These are phyloP conservation scores for Dactylonectria macrodidyma DNA, from an alignment of 2,329 filamentous ascomycete species.

Conservation along the genomic window DNA sequence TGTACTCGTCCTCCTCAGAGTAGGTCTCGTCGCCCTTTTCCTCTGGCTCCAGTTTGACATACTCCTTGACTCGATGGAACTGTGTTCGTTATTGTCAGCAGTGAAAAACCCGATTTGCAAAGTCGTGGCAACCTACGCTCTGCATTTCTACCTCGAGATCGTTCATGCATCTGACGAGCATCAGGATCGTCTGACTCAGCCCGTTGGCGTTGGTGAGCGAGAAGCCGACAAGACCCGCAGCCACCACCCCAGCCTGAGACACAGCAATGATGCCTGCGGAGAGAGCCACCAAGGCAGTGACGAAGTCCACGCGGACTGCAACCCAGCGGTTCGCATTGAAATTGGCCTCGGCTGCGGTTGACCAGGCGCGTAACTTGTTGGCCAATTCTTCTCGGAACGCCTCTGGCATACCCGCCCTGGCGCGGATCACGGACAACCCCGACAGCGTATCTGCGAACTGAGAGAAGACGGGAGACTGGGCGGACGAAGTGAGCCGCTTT, in stretches of 20 bases:
- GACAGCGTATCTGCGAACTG: slow-evolving; percentile 69
- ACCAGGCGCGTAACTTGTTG: slow-evolving; percentile 63
- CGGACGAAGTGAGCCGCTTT: slow-evolving; percentile 61
- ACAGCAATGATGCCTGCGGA: slow-evolving; percentile 68
- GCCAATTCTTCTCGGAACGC: slow-evolving; percentile 66
- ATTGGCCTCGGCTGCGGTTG: slow-evolving; percentile 63
- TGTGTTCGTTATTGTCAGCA: slow-evolving; percentile 43
- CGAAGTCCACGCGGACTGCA: slow-evolving; percentile 67
- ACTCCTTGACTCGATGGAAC: slow-evolving; percentile 66
- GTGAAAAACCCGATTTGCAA: not conserved
- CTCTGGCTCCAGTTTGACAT: slow-evolving; percentile 62
- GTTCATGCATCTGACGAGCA: slow-evolving; percentile 68
- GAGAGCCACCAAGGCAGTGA: slow-evolving; percentile 67
- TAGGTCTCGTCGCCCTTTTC: slow-evolving; percentile 59
- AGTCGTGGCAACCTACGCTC: slow-evolving; percentile 57
- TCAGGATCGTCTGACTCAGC: slow-evolving; percentile 66
- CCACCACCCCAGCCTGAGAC: slow-evolving; percentile 61
- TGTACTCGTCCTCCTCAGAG: slow-evolving; percentile 57
- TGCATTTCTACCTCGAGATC: slow-evolving; percentile 71
- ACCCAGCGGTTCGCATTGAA: slow-evolving; percentile 73
- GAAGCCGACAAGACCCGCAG: slow-evolving; percentile 69
- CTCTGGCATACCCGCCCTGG: slow-evolving; percentile 62
- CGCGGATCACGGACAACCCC: slow-evolving; percentile 67
- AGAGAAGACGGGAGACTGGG: slow-evolving; percentile 69
- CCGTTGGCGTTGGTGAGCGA: slow-evolving; percentile 70